Evolutionary conservation across 2,329 filamentous ascomycete species (phyloP), one percentile per base, ranked within the genome.

Genomic region (Trichoderma semiorbis): DNA sequence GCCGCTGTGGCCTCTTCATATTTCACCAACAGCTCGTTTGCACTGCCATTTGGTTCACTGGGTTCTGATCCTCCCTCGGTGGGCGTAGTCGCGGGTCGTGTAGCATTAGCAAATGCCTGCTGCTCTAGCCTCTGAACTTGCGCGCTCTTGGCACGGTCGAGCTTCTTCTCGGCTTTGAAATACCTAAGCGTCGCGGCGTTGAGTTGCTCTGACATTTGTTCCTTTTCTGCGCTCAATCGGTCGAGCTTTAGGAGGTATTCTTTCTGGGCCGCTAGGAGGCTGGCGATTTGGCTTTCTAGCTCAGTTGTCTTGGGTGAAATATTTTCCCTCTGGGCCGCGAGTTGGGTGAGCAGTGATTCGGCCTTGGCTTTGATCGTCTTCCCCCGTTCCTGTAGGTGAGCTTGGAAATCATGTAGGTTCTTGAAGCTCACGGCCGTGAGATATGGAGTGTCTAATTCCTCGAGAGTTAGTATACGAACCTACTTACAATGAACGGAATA

Each of bases 101-200:
- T 85, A 7, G 87, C 89, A 71, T 91, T 91, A 72, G 93, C 88
- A 66, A 95, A 88, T 36, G 95, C 94, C 82, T 97, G 93, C 77
- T 94, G 92, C 80, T 98, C 96, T 72, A 99, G 83, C 80, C 97
- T 97, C 73, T 95, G 93, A 1, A 98, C 94, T 71, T 97, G 94
- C 18, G 90, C 84, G 79, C 96, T 99, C 81, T 93, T 95, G 28
- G 92, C 89, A 57, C 96, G 90, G 80, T 99, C 96, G 67, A 98
- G 85, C 80, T 94, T 96, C 84, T 97, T 97, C 80, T 99, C 96
- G 0, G 96, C 96, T 76, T 97, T 93, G 84, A 98, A 93, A 78
- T 97, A 98, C 75, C 96, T 90, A 72, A 97, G 85, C 6, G 94
- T 97, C 18, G 95, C 96, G 39, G 90, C 91, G 79, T 98, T 95